Evolutionary conservation across 805 yeast species (phyloP), one percentile per base, ranked within the genome.

Genomic region (Teunomyces panamensis): DNA sequence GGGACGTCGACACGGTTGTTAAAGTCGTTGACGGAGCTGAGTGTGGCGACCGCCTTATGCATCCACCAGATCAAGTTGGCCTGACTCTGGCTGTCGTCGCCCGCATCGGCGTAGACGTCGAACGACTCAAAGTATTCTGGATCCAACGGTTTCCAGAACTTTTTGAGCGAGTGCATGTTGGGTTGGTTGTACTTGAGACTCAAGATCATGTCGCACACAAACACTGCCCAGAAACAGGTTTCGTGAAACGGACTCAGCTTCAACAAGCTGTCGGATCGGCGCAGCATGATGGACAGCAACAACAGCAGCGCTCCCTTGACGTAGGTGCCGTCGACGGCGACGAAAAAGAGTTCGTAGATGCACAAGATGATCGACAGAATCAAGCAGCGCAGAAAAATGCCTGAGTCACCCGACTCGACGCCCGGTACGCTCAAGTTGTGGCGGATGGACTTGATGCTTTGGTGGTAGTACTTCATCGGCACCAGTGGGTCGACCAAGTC

Each of bases 301-400:
- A 71, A 61, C 28, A 64, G 58, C 6, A 66, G 61, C 1, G 74
- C 75, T 0, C 72, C 73, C 53, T 64, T 69, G 33, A 68, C 66
- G 48, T 71, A 65, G 3, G 72, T 65, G 33, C 63, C 63, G 41
- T 68, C 73, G 20, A 62, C 59, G 7, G 72, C 73, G 30, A 66
- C 65, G 43, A 68, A 71, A 43, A 67, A 65, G 54, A 70, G 58
- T 52, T 71, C 76, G 53, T 68, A 69, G 10, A 71, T 60, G 35
- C 74, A 68, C 13, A 71, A 58, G 11, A 71, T 52, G 13, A 62
- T 63, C 1, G 75, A 69, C 49, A 73, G 67, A 26, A 71, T 49
- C 30, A 71, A 60, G 43, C 76, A 71, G 26, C 74, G 55, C 1
- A 69, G 61, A 27, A 63, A 63, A 11, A 63, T 57, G 2, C 68